Percentiles rank a stretch among this genome's conserved stretches.
These are phyloP conservation scores for Leptomonas seymouri DNA, from an alignment of 208 protist species.

Conservation along the genomic window DNA sequence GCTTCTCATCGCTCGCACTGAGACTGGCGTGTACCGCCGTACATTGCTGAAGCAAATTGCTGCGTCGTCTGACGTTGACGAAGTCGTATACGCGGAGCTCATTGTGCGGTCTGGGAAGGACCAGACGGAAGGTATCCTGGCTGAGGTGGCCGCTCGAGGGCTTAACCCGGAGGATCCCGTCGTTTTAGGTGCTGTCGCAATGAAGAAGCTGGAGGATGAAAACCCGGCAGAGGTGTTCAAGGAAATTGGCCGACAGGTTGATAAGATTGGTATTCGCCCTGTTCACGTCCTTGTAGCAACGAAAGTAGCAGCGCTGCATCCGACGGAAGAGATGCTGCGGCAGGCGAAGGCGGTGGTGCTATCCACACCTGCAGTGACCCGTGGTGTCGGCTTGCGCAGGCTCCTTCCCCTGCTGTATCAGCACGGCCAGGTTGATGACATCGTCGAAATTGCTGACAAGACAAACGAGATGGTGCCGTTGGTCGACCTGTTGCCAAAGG, in stretches of 20 bases:
- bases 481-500: constrained; percentile 42
- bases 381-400: constrained; percentile 43
- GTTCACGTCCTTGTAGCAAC: constrained; percentile 54
- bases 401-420: constrained; percentile 70
- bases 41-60: constrained; percentile 65
- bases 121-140: constrained; percentile 54
- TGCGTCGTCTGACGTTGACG: constrained; percentile 65
- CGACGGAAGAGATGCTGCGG: constrained; percentile 42
- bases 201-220: constrained; percentile 55
- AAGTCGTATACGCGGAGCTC: constrained; percentile 74
- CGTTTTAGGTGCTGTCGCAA: constrained; percentile 58
- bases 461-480: constrained; percentile 45
- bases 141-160: constrained; percentile 64
- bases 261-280: constrained; percentile 52
- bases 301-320: constrained; percentile 36
- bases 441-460: constrained; percentile 65
- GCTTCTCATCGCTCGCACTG: constrained; percentile 48
- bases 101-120: constrained; percentile 54
- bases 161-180: constrained; percentile 77
- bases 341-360: constrained; percentile 45
- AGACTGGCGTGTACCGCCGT: constrained; percentile 46
- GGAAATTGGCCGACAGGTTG: constrained; percentile 68
- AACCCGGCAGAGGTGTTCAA: constrained; percentile 53
- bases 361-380: constrained; percentile 28
- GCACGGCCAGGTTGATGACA: constrained; percentile 61